A percentile compares a stretch with the other conserved stretches of the same genome.
These are phyloP conservation scores for Aureobasidium sp. DNA, from an alignment of 2,329 filamentous ascomycete species.

Conservation along the genomic window DNA sequence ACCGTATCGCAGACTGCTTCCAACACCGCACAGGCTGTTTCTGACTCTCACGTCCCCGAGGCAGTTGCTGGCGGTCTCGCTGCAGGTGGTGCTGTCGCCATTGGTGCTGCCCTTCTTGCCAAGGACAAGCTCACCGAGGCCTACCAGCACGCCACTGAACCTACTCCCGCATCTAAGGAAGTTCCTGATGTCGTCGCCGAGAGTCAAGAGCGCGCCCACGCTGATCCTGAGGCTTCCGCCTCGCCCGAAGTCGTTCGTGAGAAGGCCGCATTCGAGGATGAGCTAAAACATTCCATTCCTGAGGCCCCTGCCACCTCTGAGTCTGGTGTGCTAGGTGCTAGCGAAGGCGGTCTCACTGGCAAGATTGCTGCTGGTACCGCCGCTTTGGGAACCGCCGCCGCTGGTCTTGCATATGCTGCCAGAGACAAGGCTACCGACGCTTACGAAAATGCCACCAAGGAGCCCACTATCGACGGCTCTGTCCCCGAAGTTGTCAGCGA, in stretches of 20 bases:
- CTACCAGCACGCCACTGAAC: slow-evolving; percentile 17
- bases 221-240: slow-evolving; percentile 59
- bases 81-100: slow-evolving; percentile 31
- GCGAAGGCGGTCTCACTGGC: slow-evolving; percentile 31
- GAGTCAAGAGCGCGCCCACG: slow-evolving; percentile 60
- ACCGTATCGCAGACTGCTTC: neutral
- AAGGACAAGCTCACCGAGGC: slow-evolving; percentile 31
- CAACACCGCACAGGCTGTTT: neutral
- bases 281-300: slow-evolving; percentile 48
- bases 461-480: slow-evolving; percentile 12
- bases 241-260: slow-evolving; percentile 46
- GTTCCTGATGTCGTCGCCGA: slow-evolving; percentile 61
- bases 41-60: slow-evolving; percentile 34
- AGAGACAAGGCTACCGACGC: slow-evolving; percentile 28
- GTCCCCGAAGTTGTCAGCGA: slow-evolving; percentile 62
- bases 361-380: slow-evolving; percentile 40
- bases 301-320: slow-evolving; percentile 19
- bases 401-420: slow-evolving; percentile 29
- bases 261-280: slow-evolving; percentile 54
- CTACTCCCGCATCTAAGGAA: slow-evolving; percentile 25
- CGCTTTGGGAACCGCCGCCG: slow-evolving; percentile 30
- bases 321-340: slow-evolving; percentile 30
- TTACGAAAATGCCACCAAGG: neutral
- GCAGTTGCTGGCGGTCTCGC: slow-evolving; percentile 34
- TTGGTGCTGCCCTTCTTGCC: slow-evolving; percentile 29